Percentiles rank a stretch among this genome's conserved stretches.
Evolutionary conservation across 768 basidiomycete species (phyloP).

Genomic region (Lactarius trivialis): DNA sequence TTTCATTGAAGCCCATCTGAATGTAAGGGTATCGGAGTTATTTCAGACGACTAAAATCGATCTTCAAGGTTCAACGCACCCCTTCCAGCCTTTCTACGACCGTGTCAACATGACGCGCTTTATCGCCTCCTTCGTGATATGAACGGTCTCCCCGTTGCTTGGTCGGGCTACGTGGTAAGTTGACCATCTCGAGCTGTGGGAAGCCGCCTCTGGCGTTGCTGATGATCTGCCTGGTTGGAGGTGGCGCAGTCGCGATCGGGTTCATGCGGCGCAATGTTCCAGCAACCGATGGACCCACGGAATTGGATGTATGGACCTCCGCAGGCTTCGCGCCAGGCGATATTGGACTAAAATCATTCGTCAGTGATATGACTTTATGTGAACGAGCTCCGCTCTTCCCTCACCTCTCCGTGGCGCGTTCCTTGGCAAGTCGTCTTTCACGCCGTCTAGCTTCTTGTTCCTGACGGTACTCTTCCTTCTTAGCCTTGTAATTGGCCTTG

Average conservation of each 20-base stretch:
- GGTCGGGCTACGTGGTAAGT: slow-evolving; percentile 42
- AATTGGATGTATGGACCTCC: not conserved
- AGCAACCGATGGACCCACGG: not conserved
- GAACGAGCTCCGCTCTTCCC: not conserved
- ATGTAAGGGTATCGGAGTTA: slow-evolving; percentile 12
- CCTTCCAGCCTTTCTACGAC: slow-evolving; percentile 41
- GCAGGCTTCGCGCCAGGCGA: slow-evolving; percentile 1
- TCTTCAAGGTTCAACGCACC: slow-evolving; percentile 37
- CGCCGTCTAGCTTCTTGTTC: slow-evolving; percentile 42
- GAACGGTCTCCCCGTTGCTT: slow-evolving; percentile 40
- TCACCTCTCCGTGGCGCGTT: slow-evolving; percentile 10
- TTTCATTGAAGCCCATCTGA: slow-evolving; percentile 68
- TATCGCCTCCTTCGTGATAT: slow-evolving; percentile 29
- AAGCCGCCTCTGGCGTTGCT: slow-evolving; percentile 56
- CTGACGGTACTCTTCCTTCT: slow-evolving; percentile 63
- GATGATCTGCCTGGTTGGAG: slow-evolving; percentile 38
- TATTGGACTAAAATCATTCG: slow-evolving; percentile 5
- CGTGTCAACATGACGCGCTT: slow-evolving; percentile 4
- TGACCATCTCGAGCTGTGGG: slow-evolving; percentile 58
- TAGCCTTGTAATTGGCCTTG: slow-evolving; percentile 57
- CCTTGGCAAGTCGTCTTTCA: not conserved
- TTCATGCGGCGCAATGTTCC: not conserved
- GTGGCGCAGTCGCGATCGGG: not conserved
- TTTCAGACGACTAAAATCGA: slow-evolving; percentile 1
- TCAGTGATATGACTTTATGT: not conserved